These are phyloP conservation scores for Cinnamomum chago DNA, from an alignment of 164 flowering plant species.

Conservation along the genomic window DNA sequence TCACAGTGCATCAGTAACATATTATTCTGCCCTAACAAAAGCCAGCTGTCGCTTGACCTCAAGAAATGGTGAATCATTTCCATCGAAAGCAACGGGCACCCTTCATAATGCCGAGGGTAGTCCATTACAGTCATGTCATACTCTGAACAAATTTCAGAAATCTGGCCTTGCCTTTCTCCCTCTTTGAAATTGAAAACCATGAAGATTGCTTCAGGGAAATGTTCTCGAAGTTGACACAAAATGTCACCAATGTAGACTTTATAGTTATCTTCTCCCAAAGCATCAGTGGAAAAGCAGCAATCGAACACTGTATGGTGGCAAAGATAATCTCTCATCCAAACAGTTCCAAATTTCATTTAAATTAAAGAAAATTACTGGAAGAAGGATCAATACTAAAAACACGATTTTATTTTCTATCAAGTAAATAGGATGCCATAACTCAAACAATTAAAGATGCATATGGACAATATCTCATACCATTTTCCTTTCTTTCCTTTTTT, in stretches of 20 bases:
- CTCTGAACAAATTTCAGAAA: conserved; percentile 48
- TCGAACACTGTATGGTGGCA: conserved; percentile 61
- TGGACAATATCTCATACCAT: background rate
- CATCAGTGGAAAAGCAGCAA: conserved; percentile 76
- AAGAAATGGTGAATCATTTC: conserved; percentile 88
- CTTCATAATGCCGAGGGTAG: conserved; percentile 86
- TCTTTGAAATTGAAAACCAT: conserved; percentile 88
- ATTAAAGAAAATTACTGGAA: background rate
- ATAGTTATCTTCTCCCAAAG: conserved; percentile 56
- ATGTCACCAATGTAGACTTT: conserved; percentile 62
- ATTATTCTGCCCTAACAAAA: conserved; percentile 71
- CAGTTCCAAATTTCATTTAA: background rate
- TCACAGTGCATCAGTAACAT: conserved; percentile 90
- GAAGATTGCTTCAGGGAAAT: conserved; percentile 71
- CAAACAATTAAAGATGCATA: background rate
- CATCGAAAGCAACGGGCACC: conserved; percentile 76
- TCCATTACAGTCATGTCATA: conserved; percentile 91
- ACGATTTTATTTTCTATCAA: background rate
- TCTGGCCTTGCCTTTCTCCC: conserved; percentile 46
- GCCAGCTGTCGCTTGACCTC: conserved; percentile 90
- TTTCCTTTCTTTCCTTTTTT: too few relatives aligned
- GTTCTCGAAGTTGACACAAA: conserved; percentile 56
- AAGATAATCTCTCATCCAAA: background rate
- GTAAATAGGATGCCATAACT: background rate
- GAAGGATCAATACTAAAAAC: background rate